Conservation (phyloP, 345 rosid genomes). For the Arabis alpina region DNA sequence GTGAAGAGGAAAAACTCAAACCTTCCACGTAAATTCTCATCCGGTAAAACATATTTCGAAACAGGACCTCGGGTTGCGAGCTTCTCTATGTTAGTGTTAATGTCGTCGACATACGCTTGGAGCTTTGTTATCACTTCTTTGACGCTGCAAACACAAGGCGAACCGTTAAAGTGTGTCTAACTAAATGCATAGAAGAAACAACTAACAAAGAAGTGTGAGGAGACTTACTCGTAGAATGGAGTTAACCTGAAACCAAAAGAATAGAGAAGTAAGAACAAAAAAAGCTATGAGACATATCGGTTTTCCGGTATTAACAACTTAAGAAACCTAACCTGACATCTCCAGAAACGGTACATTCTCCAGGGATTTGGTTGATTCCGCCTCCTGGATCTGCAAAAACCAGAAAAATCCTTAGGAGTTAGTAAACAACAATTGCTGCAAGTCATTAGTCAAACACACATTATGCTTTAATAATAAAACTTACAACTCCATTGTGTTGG, state of each 20-base stretch:
- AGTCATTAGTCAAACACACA: conserved; percentile 26
- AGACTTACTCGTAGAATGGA: conserved; percentile 91
- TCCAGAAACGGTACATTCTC: conserved; percentile 79
- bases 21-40: conserved; percentile 90
- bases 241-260: conserved; percentile 68
- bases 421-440: conserved; percentile 24
- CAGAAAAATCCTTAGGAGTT: conserved; percentile 19
- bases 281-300: conserved; percentile 1
- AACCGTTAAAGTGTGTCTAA: neutral
- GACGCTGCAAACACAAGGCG: conserved; percentile 50
- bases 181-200: neutral
- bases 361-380: conserved; percentile 98
- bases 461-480: conserved; percentile 33
- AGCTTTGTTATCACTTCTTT: conserved; percentile 71
- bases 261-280: conserved; percentile 4
- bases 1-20: conserved; percentile 21
- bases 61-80: conserved; percentile 82
- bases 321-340: conserved; percentile 76
- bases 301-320: neutral
- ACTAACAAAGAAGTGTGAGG: conserved; percentile 4
- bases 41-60: conserved; percentile 78
- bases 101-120: conserved; percentile 79
- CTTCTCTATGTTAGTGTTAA: conserved; percentile 73
- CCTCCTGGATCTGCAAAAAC: conserved; percentile 83
- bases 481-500: conserved; percentile 98